These are phyloP conservation scores for Collybia sordida DNA, from an alignment of 768 basidiomycete genomes.

Conservation along the genomic window DNA sequence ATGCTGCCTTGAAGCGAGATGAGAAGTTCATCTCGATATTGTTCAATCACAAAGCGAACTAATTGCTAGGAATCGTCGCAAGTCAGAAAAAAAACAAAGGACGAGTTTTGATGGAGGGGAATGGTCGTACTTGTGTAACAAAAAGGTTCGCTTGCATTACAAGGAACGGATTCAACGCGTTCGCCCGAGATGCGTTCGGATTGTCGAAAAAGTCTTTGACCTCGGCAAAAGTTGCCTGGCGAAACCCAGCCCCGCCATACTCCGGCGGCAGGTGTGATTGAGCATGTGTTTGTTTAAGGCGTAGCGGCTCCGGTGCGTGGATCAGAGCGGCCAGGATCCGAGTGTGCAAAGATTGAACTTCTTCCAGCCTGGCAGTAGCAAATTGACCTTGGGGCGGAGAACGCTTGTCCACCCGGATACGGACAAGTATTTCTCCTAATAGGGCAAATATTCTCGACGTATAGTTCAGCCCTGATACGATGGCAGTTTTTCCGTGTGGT, in stretches of 20 bases:
- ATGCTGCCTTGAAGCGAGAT: conserved; percentile 62
- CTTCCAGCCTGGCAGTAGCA: conserved; percentile 80
- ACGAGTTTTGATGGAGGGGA: background rate
- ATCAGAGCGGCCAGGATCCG: conserved; percentile 73
- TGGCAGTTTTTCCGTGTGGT: conserved; percentile 82
- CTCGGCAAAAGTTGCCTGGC: conserved; percentile 82
- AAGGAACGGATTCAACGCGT: conserved; percentile 85
- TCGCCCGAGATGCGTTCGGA: conserved; percentile 81
- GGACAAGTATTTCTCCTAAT: conserved; percentile 82
- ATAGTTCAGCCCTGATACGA: conserved; percentile 87
- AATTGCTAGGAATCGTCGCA: conserved; percentile 63
- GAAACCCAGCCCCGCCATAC: conserved; percentile 69
- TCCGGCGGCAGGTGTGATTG: conserved; percentile 55
- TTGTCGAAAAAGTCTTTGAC: conserved; percentile 92
- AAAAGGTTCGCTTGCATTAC: conserved; percentile 93
- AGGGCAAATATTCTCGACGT: conserved; percentile 84
- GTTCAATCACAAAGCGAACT: conserved; percentile 88
- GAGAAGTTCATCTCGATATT: conserved; percentile 86
- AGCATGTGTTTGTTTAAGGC: conserved; percentile 57
- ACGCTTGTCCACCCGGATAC: conserved; percentile 84
- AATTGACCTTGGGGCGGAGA: conserved; percentile 85
- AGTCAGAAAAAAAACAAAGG: background rate
- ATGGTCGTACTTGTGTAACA: conserved; percentile 74
- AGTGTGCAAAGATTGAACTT: conserved; percentile 77
- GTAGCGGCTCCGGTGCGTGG: conserved; percentile 75